Percentiles rank a stretch among this genome's conserved stretches.
Conservation (phyloP, 1,139 yeast species). For the Saccharomycopsis hybrid region DNA sequence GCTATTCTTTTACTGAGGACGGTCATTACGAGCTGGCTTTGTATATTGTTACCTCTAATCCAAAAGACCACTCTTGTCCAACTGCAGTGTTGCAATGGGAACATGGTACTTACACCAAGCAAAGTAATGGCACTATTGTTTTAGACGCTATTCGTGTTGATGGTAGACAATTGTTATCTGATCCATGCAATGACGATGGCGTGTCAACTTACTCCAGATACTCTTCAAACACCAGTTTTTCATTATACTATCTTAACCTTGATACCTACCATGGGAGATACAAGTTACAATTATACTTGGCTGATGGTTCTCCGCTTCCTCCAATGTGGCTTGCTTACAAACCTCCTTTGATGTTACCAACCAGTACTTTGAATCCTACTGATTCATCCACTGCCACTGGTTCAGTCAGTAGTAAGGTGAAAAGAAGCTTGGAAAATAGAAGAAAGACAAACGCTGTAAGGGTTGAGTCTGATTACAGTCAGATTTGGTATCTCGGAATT, state of each 20-base stretch:
- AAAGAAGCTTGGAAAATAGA: slow-evolving; percentile 73
- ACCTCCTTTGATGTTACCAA: slow-evolving; percentile 96
- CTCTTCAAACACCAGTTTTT: slow-evolving; percentile 56
- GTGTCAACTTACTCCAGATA: slow-evolving; percentile 65
- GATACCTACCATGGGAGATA: slow-evolving; percentile 82
- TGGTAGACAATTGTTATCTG: slow-evolving; percentile 85
- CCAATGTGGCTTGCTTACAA: slow-evolving; percentile 87
- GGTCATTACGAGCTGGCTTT: slow-evolving; percentile 88
- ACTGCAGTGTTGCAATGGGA: slow-evolving; percentile 76
- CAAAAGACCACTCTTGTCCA: slow-evolving; percentile 75
- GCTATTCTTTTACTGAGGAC: slow-evolving; percentile 86
- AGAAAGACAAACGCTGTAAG: slow-evolving; percentile 70
- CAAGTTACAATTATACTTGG: slow-evolving; percentile 66
- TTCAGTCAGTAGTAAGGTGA: slow-evolving; percentile 43
- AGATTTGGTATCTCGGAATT: slow-evolving; percentile 44
- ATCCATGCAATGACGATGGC: slow-evolving; percentile 65
- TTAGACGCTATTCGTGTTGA: slow-evolving; percentile 77
- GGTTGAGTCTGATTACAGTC: slow-evolving; percentile 40
- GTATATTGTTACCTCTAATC: slow-evolving; percentile 68
- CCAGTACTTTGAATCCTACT: slow-evolving; percentile 85
- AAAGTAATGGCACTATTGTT: slow-evolving; percentile 49
- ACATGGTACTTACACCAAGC: slow-evolving; percentile 73
- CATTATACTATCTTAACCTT: slow-evolving; percentile 51
- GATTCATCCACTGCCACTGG: slow-evolving; percentile 29
- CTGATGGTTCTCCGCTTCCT: slow-evolving; percentile 77